Percentiles rank a stretch among this genome's conserved stretches.
phyloP scores from a whole-genome alignment of 1,284 basidiomycete genomes.

The Athelia sp. region DNA sequence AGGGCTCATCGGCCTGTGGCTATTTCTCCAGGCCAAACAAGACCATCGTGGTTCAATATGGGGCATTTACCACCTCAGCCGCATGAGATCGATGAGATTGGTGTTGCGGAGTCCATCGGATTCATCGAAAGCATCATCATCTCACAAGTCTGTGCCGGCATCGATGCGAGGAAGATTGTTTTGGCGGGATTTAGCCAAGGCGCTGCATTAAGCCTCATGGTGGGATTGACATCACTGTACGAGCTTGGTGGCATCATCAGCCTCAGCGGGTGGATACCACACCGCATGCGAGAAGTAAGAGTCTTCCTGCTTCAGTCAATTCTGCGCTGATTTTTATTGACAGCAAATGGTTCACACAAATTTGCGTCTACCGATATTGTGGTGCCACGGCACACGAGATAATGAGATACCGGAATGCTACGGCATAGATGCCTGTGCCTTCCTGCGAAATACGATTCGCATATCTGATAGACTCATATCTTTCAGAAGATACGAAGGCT shows the following conservation, averaged over 20 bases:
- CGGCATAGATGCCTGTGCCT: not conserved
- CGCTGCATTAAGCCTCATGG: slow-evolving; percentile 33
- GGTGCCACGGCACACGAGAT: slow-evolving; percentile 3
- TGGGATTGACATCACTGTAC: slow-evolving; percentile 34
- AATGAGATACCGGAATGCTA: slow-evolving; percentile 1
- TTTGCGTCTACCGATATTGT: not conserved
- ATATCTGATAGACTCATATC: not conserved
- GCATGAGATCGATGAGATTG: slow-evolving; percentile 32
- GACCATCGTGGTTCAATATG: slow-evolving; percentile 44
- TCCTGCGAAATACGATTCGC: not conserved
- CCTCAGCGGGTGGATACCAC: slow-evolving; percentile 41
- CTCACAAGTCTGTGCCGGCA: slow-evolving; percentile 30
- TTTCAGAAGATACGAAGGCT: not conserved
- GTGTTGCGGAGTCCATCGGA: slow-evolving; percentile 30
- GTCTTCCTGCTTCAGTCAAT: not conserved
- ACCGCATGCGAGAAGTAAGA: slow-evolving; percentile 27
- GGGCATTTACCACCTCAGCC: slow-evolving; percentile 30
- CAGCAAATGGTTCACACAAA: slow-evolving; percentile 26
- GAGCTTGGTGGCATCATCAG: slow-evolving; percentile 38
- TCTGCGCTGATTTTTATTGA: not conserved
- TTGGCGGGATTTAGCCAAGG: slow-evolving; percentile 42
- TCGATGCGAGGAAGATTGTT: slow-evolving; percentile 31
- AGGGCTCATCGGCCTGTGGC: slow-evolving; percentile 26
- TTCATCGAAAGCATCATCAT: slow-evolving; percentile 34
- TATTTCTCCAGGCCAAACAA: slow-evolving; percentile 23